A percentile compares a stretch with the other conserved stretches of the same genome.
These are phyloP conservation scores for Stemphylium lycopersici DNA, from an alignment of 2,329 filamentous ascomycete genomes.

Conservation along the genomic window DNA sequence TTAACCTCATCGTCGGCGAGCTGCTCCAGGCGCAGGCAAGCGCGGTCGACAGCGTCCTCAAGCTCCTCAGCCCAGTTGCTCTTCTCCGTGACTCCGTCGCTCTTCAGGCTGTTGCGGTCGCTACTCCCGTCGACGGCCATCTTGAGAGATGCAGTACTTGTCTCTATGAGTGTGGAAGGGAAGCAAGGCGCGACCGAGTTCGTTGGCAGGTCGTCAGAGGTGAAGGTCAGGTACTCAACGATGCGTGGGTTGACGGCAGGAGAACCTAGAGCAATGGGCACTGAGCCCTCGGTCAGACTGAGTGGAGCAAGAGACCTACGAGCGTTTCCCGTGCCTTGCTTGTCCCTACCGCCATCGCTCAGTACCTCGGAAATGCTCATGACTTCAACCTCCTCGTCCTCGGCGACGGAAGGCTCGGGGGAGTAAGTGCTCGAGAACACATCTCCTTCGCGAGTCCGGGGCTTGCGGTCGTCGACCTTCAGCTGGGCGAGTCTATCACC, in stretches of 20 bases:
- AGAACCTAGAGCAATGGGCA: slow-evolving; percentile 37
- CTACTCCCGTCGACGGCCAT: slow-evolving; percentile 13
- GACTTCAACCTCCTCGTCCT: slow-evolving; percentile 27
- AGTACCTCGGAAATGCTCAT: slow-evolving; percentile 24
- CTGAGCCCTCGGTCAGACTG: slow-evolving; percentile 18
- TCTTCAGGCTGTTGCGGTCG: slow-evolving; percentile 22
- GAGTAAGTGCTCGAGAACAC: slow-evolving; percentile 29
- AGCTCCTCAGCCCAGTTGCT: slow-evolving; percentile 45
- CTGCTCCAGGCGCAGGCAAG: slow-evolving; percentile 37
- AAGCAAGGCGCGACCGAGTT: slow-evolving; percentile 22
- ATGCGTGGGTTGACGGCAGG: slow-evolving; percentile 35
- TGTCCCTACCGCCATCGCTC: slow-evolving; percentile 22
- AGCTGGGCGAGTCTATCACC: slow-evolving; percentile 86
- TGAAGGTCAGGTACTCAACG: slow-evolving; percentile 38
- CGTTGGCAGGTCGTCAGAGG: slow-evolving; percentile 33
- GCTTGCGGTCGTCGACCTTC: slow-evolving; percentile 28
- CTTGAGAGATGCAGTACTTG: slow-evolving; percentile 12
- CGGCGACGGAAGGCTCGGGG: slow-evolving; percentile 19
- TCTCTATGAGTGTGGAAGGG: slow-evolving; percentile 22
- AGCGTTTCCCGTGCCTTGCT: slow-evolving; percentile 5
- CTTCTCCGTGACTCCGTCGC: slow-evolving; percentile 41
- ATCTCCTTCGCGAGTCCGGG: slow-evolving; percentile 19
- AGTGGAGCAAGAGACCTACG: slow-evolving; percentile 19
- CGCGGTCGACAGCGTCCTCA: slow-evolving; percentile 31
- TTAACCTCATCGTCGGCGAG: slow-evolving; percentile 39